These are phyloP conservation scores for Cochlearia excelsa DNA, from an alignment of 345 rosid genomes.

Conservation along the genomic window DNA sequence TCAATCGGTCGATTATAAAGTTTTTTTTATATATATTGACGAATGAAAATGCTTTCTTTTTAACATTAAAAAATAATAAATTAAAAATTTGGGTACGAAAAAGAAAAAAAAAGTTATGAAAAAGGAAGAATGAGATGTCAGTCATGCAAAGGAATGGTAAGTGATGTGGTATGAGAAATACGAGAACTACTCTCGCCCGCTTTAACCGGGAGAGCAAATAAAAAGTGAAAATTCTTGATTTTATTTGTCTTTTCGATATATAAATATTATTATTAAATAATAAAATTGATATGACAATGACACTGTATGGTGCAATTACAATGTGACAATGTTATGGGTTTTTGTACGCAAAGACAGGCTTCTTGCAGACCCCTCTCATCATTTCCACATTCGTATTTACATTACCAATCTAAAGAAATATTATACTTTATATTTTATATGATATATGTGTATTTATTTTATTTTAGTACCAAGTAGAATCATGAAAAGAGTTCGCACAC, in stretches of 20 bases:
- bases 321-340: conserved; percentile 70
- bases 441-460: not conserved
- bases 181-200: conserved; percentile 28
- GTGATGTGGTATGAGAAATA: conserved; percentile 11
- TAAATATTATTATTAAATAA: not conserved
- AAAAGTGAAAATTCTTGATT: no score
- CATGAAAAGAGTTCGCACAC: not conserved
- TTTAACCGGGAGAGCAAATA: conserved; percentile 31
- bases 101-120: conserved; percentile 1
- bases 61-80: not conserved
- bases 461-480: not conserved
- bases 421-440: no score
- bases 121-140: conserved; percentile 34
- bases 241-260: no score
- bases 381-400: conserved; percentile 30
- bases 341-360: conserved; percentile 36
- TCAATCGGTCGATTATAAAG: not conserved
- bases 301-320: conserved; percentile 35
- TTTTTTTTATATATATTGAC: not conserved
- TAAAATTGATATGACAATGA: conserved; percentile 10
- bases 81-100: conserved; percentile 7
- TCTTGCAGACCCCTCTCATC: conserved; percentile 30
- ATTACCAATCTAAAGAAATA: no score
- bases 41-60: conserved; percentile 3
- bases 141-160: conserved; percentile 36